A percentile compares a stretch with the other conserved stretches of the same genome.
Evolutionary conservation across 305 asterid genomes (phyloP).

Genomic region (Plantago rigida): DNA sequence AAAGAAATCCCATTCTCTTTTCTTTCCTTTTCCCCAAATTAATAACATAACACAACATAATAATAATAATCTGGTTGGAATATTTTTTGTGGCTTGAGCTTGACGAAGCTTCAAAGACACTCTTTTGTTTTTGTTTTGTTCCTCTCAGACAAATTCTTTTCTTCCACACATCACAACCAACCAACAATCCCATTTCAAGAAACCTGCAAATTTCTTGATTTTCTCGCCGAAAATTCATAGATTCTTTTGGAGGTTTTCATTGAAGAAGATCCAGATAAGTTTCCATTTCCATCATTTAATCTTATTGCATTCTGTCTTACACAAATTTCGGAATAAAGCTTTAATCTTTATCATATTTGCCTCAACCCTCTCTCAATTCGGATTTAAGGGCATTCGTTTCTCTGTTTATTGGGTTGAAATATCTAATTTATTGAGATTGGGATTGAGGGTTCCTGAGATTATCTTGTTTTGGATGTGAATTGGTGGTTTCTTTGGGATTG

Average conservation of each 20-base stretch:
- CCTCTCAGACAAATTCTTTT: background rate
- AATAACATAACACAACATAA: too few relatives aligned
- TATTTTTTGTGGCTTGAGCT: constrained; percentile 13
- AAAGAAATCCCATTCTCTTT: too few relatives aligned
- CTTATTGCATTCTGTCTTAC: background rate
- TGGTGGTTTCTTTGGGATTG: background rate
- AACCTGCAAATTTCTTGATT: constrained; percentile 32
- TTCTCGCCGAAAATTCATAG: constrained; percentile 27
- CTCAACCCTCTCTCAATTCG: constrained; percentile 8
- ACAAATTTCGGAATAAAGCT: constrained; percentile 9
- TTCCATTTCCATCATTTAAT: constrained; percentile 4
- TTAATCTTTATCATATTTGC: constrained; percentile 26
- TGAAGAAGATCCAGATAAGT: constrained; percentile 35
- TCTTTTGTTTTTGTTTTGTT: constrained; percentile 3
- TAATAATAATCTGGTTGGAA: background rate
- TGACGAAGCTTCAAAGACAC: background rate
- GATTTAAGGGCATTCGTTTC: constrained; percentile 23
- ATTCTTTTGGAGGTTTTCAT: constrained; percentile 31
- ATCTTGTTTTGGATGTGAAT: background rate
- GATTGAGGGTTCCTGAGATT: constrained; percentile 18
- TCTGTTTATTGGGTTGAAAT: constrained; percentile 10
- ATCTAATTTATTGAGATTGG: constrained; percentile 21
- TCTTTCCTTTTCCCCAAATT: too few relatives aligned
- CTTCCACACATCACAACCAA: constrained; percentile 9
- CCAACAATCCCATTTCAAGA: background rate